Evolutionary conservation across 1,139 yeast genomes (phyloP).

Genomic region (Taphrina pruni): DNA sequence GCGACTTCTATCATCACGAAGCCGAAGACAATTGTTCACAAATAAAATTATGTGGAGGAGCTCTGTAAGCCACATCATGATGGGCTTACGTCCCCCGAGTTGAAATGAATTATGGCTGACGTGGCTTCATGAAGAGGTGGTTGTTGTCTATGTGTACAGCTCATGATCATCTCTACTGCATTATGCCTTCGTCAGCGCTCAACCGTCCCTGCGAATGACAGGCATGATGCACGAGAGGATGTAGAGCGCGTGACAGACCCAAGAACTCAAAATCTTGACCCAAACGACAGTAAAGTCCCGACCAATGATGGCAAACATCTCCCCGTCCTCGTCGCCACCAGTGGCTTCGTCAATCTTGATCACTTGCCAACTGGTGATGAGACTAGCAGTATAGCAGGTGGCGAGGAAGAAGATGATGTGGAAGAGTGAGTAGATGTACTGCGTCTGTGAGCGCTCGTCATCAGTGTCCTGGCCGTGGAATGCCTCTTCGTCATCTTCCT

Average conservation of each 20-base stretch:
- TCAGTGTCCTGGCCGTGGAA: slow-evolving; percentile 54
- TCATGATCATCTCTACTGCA: slow-evolving; percentile 6
- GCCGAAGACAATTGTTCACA: neutral
- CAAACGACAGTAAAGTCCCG: slow-evolving; percentile 93
- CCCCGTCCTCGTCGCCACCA: slow-evolving; percentile 67
- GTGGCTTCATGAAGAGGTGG: neutral
- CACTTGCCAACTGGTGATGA: slow-evolving; percentile 63
- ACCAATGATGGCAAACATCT: slow-evolving; percentile 95
- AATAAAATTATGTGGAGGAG: slow-evolving; percentile 11
- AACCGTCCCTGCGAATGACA: slow-evolving; percentile 29
- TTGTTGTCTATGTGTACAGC: neutral
- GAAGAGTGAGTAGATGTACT: slow-evolving; percentile 67
- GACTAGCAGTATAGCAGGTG: slow-evolving; percentile 94
- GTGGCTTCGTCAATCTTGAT: slow-evolving; percentile 36
- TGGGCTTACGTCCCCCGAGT: neutral
- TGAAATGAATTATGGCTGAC: neutral
- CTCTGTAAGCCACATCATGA: slow-evolving; percentile 1
- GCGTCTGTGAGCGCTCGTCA: slow-evolving; percentile 59
- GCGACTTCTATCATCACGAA: neutral
- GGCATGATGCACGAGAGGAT: slow-evolving; percentile 47
- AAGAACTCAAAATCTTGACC: slow-evolving; percentile 89
- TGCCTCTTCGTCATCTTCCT: slow-evolving; percentile 54
- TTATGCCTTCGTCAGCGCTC: neutral
- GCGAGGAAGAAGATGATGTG: slow-evolving; percentile 92
- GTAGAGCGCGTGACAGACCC: slow-evolving; percentile 86